Evolutionary conservation across 768 basidiomycete genomes (phyloP).

Genomic region (Mycena epipterygia): DNA sequence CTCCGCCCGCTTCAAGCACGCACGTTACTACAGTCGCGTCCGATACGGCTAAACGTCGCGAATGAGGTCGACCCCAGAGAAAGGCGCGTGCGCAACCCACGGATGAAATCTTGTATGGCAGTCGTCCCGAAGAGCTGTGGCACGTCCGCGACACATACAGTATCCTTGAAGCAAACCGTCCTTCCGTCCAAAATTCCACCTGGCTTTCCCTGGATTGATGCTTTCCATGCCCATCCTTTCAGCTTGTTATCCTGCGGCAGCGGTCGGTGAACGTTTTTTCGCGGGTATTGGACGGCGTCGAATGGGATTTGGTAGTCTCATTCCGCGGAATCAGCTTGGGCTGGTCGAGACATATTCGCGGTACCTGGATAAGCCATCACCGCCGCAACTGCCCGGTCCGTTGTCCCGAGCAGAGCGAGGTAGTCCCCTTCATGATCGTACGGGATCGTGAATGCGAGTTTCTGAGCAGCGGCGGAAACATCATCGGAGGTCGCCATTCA

Average conservation of each 20-base stretch:
- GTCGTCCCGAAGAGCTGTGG: conserved; percentile 51
- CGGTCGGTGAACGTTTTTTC: conserved; percentile 37
- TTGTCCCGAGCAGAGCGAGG: conserved; percentile 22
- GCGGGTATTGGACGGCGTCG: conserved; percentile 40
- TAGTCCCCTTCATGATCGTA: conserved; percentile 19
- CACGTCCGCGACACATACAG: conserved; percentile 54
- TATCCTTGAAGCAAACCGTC: conserved; percentile 60
- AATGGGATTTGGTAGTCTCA: conserved; percentile 35
- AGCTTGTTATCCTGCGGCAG: conserved; percentile 45
- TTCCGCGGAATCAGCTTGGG: background rate
- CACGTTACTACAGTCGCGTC: conserved; percentile 62
- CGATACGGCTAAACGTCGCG: conserved; percentile 38
- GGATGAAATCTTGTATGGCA: conserved; percentile 47
- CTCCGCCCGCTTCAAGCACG: conserved; percentile 57
- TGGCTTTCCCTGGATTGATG: conserved; percentile 44
- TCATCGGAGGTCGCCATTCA: conserved; percentile 45
- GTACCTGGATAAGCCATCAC: conserved; percentile 31
- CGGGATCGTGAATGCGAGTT: conserved; percentile 25
- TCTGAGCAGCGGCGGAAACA: conserved; percentile 19
- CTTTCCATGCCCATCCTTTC: conserved; percentile 53
- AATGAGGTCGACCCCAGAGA: background rate
- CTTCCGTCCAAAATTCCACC: conserved; percentile 52
- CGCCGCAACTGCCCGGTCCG: conserved; percentile 26
- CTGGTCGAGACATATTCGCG: background rate
- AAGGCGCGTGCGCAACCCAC: background rate